phyloP scores from a whole-genome alignment of 306 rosid species.

The Cyamopsis tetragonoloba region DNA sequence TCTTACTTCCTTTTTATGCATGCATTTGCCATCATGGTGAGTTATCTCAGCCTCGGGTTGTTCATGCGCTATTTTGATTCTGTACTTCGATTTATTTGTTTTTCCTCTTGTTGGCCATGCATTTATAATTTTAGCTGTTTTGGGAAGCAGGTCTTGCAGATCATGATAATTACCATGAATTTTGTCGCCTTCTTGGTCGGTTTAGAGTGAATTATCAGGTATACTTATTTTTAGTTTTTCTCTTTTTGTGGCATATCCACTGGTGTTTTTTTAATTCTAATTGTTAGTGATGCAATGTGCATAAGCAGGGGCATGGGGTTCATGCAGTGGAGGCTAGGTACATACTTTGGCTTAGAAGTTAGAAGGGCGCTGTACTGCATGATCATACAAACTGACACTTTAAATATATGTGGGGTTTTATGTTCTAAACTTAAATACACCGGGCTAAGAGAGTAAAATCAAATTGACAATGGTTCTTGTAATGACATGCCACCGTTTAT shows the following conservation, averaged over 20 bases:
- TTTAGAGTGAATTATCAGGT: conserved; percentile 98
- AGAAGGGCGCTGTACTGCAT: conserved; percentile 4
- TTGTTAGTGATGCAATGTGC: conserved; percentile 16
- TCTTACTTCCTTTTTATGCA: conserved; percentile 5
- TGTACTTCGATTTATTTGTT: neutral
- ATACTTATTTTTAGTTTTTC: conserved; percentile 22
- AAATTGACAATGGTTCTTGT: conserved; percentile 5
- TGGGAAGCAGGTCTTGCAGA: conserved; percentile 81
- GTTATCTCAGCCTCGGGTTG: conserved; percentile 1
- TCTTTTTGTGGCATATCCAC: conserved; percentile 8
- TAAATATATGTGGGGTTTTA: conserved; percentile 3
- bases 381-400: neutral
- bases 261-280: conserved; percentile 19
- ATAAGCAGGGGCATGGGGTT: conserved; percentile 26
- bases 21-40: conserved; percentile 5
- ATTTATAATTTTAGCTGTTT: conserved; percentile 22
- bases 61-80: conserved; percentile 12
- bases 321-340: conserved; percentile 21
- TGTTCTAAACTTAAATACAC: neutral
- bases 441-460: neutral
- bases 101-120: conserved; percentile 13
- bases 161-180: conserved; percentile 98
- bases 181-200: conserved; percentile 97
- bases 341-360: conserved; percentile 11
- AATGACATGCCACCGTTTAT: neutral